Evolutionary conservation across 2,329 filamentous ascomycete genomes (phyloP), one percentile per base, ranked within the genome.

Genomic region (Calonectria henricotiae): DNA sequence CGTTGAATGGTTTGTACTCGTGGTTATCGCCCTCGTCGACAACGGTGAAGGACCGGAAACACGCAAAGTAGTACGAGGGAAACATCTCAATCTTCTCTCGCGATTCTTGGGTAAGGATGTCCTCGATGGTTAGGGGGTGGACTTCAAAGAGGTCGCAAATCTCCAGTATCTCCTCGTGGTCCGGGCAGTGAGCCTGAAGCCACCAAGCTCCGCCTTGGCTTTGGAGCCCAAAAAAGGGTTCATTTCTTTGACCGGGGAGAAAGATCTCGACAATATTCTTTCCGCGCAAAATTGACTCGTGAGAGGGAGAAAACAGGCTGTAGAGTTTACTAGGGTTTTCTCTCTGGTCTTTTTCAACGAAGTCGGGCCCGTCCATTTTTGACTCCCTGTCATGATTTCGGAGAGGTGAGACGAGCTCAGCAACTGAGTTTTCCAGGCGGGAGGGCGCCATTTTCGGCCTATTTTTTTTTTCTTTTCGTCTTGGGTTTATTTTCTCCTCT

Each of bases 31-130:
- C 92, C 75, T 97, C 93, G 73, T 94, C 87, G 64, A 96, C 93
- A 7, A 89, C 84, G 76, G 90, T 93, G 86, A 98, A 99, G 1
- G 95, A 98, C 64, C 96, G 91, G 88, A 98, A 99, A 82, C 94
- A 97, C 61, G 98, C 94, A 82, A 99, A 98, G 84, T 99, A 99
- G 85, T 99, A 99, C 47, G 95, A 94, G 25, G 94, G 93, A 84
- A 99, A 99, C 30, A 99, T 88, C 83, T 99, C 96, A 67, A 99
- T 98, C 86, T 99, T 99, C 85, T 99, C 96, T 49, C 96, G 95
- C 12, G 95, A 93, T 83, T 99, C 96, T 80, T 98, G 95, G 0
- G 94, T 97, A 69, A 92, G 92, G 75, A 99, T 98, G 85, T 99
- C 96, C 83, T 99, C 96, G 44, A 96, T 94, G 0, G 96, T 99